These are phyloP conservation scores for Trichomonascus vanleenenianus DNA, from an alignment of 805 yeast species.

Conservation along the genomic window DNA sequence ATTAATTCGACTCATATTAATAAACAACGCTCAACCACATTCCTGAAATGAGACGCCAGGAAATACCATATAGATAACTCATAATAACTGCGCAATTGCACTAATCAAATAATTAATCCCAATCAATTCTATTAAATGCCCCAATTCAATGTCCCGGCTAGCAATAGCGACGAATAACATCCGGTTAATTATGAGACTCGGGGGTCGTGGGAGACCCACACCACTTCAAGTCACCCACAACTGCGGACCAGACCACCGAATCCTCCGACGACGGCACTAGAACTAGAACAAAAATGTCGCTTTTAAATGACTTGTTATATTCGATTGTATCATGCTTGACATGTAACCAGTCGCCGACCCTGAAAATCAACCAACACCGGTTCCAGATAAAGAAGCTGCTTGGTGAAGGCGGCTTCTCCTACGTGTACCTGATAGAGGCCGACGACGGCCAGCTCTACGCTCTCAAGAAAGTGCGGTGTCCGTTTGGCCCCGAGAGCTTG, in stretches of 20 bases:
- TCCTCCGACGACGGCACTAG: neutral
- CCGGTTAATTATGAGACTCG: neutral
- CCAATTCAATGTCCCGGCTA: too few relatives aligned
- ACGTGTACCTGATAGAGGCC: conserved; percentile 66
- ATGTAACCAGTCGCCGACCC: conserved; percentile 42
- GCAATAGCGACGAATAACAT: too few relatives aligned
- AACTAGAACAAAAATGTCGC: conserved; percentile 10
- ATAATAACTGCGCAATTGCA: too few relatives aligned
- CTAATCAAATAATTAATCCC: too few relatives aligned
- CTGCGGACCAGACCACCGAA: too few relatives aligned
- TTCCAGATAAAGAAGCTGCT: conserved; percentile 62
- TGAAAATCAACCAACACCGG: conserved; percentile 52
- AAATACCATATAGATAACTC: too few relatives aligned
- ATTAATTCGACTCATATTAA: too few relatives aligned
- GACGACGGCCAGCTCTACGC: conserved; percentile 50
- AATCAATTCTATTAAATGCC: too few relatives aligned
- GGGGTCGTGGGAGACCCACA: neutral
- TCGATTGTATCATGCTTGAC: conserved; percentile 30
- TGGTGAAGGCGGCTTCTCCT: conserved; percentile 88
- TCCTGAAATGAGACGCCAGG: too few relatives aligned
- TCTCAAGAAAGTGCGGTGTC: conserved; percentile 78
- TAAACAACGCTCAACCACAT: too few relatives aligned
- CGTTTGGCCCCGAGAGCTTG: conserved; percentile 74
- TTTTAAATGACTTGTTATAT: conserved; percentile 22
- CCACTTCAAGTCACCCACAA: too few relatives aligned